Percentiles rank a stretch among this genome's conserved stretches.
phyloP scores from a whole-genome alignment of 306 rosid species.

The Lathyrus sativus region DNA sequence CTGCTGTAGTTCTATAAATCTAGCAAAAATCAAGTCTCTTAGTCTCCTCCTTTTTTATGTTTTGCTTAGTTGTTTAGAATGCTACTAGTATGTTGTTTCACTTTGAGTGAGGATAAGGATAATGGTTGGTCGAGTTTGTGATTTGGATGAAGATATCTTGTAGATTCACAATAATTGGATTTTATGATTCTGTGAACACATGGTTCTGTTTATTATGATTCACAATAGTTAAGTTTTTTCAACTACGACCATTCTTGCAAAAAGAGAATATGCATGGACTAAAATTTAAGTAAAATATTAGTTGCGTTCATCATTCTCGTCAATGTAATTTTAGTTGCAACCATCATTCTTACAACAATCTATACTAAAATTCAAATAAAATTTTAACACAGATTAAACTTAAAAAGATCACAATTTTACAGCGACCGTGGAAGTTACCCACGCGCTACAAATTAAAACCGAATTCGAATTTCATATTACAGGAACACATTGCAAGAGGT shows the following conservation, averaged over 20 bases:
- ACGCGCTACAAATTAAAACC: constrained; percentile 20
- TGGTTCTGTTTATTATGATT: neutral
- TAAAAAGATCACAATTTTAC: neutral
- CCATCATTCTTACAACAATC: too few species aligned
- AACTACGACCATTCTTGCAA: neutral
- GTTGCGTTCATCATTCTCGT: too few species aligned
- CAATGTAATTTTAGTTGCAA: neutral
- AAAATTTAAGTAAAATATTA: too few species aligned
- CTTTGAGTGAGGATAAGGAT: neutral
- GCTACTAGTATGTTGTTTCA: neutral
- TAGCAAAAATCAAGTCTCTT: too few species aligned
- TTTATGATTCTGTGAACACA: too few species aligned
- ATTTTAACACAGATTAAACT: neutral
- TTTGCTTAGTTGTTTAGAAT: neutral
- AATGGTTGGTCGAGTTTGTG: neutral
- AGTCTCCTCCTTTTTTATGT: too few species aligned
- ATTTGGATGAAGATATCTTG: too few species aligned
- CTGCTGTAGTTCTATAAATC: too few species aligned
- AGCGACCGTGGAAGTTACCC: neutral
- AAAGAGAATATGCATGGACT: neutral
- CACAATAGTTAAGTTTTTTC: neutral
- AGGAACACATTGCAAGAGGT: neutral
- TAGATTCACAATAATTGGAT: too few species aligned
- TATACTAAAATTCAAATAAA: neutral
- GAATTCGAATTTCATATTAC: neutral